Percentiles rank a stretch among this genome's conserved stretches.
Evolutionary conservation across 352 stramenopile genomes (phyloP).

Genomic region (Phytophthora megakarya): DNA sequence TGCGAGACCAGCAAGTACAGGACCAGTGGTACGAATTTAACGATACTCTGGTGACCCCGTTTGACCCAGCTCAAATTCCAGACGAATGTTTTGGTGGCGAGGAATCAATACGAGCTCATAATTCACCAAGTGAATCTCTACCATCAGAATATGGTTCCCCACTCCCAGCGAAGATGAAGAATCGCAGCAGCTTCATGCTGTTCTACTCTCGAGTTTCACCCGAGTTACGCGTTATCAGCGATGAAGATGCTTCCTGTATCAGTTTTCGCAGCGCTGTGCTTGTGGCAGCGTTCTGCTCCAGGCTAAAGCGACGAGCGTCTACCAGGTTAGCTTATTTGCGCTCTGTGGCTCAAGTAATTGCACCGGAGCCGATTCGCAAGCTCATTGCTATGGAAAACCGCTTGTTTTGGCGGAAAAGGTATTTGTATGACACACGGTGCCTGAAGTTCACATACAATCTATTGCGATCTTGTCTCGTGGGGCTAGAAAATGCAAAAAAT

Average conservation of each 20-base stretch:
- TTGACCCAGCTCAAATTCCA: constrained; percentile 70
- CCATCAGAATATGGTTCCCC: constrained; percentile 27
- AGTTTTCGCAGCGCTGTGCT: constrained; percentile 35
- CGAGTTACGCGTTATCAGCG: constrained; percentile 34
- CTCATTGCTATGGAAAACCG: constrained; percentile 84
- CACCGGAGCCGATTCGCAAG: constrained; percentile 71
- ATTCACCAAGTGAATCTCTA: constrained; percentile 19
- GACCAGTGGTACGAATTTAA: constrained; percentile 89
- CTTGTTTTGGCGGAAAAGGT: constrained; percentile 88
- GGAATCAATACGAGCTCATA: constrained; percentile 34
- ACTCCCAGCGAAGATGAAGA: constrained; percentile 64
- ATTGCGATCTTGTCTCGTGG: constrained; percentile 61
- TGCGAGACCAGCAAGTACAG: constrained; percentile 63
- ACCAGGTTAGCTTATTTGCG: constrained; percentile 52
- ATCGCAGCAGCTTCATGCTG: constrained; percentile 88
- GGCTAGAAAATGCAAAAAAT: constrained; percentile 42
- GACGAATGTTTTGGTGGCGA: constrained; percentile 77
- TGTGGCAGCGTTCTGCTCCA: constrained; percentile 46
- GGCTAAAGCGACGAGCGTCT: constrained; percentile 38
- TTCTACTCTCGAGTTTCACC: constrained; percentile 74
- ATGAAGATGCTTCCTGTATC: constrained; percentile 27
- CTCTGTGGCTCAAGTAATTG: constrained; percentile 55
- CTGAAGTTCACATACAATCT: constrained; percentile 85
- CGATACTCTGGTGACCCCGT: constrained; percentile 81
- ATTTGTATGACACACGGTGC: constrained; percentile 76